These are phyloP conservation scores for Phytopythium boreale DNA, from an alignment of 352 stramenopile genomes.

Conservation along the genomic window DNA sequence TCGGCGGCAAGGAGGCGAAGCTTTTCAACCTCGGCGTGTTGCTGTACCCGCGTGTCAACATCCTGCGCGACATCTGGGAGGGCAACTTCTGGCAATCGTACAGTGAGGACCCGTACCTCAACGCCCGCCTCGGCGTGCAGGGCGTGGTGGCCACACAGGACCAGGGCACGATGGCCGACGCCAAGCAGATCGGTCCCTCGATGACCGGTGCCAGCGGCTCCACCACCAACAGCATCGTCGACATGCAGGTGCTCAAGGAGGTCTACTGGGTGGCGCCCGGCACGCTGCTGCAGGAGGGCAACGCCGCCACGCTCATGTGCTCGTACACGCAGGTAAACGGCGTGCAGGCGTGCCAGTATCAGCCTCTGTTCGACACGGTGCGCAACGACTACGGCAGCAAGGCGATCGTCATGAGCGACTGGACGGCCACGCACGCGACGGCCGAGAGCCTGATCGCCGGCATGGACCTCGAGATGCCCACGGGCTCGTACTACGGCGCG, in stretches of 20 bases:
- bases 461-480: conserved; percentile 31
- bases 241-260: conserved; percentile 24
- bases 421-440: conserved; percentile 23
- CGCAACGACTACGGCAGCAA: conserved; percentile 30
- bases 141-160: conserved; percentile 19
- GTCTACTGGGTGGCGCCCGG: conserved; percentile 25
- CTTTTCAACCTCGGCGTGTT: conserved; percentile 27
- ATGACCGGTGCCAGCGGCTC: conserved; percentile 19
- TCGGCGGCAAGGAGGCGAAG: conserved; percentile 28
- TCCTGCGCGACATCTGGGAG: conserved; percentile 20
- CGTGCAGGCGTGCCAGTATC: conserved; percentile 24
- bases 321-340: conserved; percentile 30
- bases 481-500: conserved; percentile 26
- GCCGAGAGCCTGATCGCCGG: conserved; percentile 27
- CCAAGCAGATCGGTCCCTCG: conserved; percentile 30
- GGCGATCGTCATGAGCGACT: conserved; percentile 29
- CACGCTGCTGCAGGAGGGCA: conserved; percentile 25
- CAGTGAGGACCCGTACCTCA: conserved; percentile 30
- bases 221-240: conserved; percentile 21
- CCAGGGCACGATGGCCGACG: conserved; percentile 28
- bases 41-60: conserved; percentile 26
- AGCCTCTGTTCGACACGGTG: conserved; percentile 27
- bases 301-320: conserved; percentile 31
- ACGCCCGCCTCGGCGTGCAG: conserved; percentile 23
- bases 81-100: conserved; percentile 34